Conservation (phyloP, 2,329 filamentous ascomycete species). For the Aspergillus fischeri region DNA sequence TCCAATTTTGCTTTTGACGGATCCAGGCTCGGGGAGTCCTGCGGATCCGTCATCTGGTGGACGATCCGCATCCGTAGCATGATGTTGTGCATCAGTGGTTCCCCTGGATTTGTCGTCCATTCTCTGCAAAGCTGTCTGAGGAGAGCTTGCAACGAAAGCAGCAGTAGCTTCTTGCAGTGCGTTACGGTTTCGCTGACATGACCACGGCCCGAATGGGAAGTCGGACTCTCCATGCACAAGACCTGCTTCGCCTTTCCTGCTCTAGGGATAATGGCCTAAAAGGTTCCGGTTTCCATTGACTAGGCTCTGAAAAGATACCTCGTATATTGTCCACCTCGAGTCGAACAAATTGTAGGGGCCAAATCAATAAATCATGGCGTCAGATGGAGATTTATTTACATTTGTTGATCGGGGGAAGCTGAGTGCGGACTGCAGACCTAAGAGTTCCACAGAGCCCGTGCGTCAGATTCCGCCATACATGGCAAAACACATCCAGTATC, state of each 20-base stretch:
- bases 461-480: neutral
- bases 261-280: neutral
- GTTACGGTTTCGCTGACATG: slow-evolving; percentile 17
- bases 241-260: slow-evolving; percentile 8
- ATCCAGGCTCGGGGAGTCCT: slow-evolving; percentile 27
- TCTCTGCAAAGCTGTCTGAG: slow-evolving; percentile 14
- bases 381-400: neutral
- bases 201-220: slow-evolving; percentile 19
- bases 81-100: slow-evolving; percentile 16
- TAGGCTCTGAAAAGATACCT: neutral
- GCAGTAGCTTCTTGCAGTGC: slow-evolving; percentile 36
- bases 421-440: neutral
- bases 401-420: neutral
- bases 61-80: slow-evolving; percentile 8
- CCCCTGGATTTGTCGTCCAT: slow-evolving; percentile 15
- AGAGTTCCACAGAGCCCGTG: neutral
- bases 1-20: slow-evolving; percentile 38
- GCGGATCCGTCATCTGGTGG: slow-evolving; percentile 18
- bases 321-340: neutral
- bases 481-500: neutral
- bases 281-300: neutral
- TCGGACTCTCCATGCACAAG: slow-evolving; percentile 31
- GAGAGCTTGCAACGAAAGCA: slow-evolving; percentile 28
- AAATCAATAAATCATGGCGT: neutral
- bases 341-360: neutral